Base-by-base conservation (phyloP, 2,329 filamentous ascomycete species). In the Fusarium anthophilum region DNA sequence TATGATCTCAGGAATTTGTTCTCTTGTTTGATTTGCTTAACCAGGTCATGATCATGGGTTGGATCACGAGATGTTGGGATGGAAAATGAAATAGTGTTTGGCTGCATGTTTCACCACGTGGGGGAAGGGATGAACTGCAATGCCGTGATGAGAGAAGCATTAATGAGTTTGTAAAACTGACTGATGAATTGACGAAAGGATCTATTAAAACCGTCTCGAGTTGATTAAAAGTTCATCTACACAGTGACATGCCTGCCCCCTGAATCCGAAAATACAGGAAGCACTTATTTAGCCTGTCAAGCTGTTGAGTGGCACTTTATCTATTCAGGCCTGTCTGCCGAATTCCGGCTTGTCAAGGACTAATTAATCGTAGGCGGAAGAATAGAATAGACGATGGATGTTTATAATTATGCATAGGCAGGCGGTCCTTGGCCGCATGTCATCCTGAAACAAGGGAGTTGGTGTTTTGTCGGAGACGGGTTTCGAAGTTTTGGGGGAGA, bases 41-140 rank as follows among this genome's bases (percentile, higher is more conserved):
- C 68, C 35, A 53, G 53, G 57, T 76, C 43, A 77, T 63, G 73
- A 70, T 75, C 66, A 72, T 63, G 66, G 68, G 53, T 18, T 26
- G n/a, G 39, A 51, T 71, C 74, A 70, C 72, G 72, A 56, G 63
- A 69, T 37, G 70, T 63, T 70, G 65, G 51, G 38, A 68, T 62
- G 72, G 48, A 62, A 55, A 75, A 63, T 44, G 60, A 57, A 58
- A 59, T 60, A 63, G 56, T 41, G 38, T 54, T 66, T 66, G 48
- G 62, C 44, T 67, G 70, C 51, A 60, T 59, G 74, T 75, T 76
- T 77, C 74, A 73, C 74, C 62, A 77, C 62, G 68, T 54, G 67
- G 54, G 70, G 66, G 24, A 55, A 50, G 53, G 66, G 65, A 75
- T 66, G 59, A 59, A 68, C 58, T 61, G 56, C 43, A 45, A 69